Base-by-base conservation (phyloP, 2,329 filamentous ascomycete genomes). In the Knoxdaviesia capensis region DNA sequence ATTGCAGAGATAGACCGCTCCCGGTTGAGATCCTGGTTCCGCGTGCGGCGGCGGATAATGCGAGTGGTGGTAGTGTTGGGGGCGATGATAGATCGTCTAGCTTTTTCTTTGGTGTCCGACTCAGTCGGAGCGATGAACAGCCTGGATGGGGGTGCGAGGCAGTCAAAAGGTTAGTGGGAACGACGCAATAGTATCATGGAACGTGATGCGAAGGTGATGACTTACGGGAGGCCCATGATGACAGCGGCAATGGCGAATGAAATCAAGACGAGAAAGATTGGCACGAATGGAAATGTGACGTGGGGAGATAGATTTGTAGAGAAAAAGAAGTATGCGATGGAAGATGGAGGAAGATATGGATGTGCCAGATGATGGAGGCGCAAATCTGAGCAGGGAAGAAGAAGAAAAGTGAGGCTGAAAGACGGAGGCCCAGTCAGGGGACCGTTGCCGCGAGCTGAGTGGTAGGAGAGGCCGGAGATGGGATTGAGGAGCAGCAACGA, bases 161-260 rank as follows among this genome's bases (percentile, higher is more conserved):
- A 20, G 20, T 20, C n/a, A 20, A 20, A 20, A 20, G 20, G 20
- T 20, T 3, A 20, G 20, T 36, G 11, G 31, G 28, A 36, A 36
- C 34, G 37, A 43, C 43, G 39, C 36, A 39, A 36, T 30, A 39
- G 36, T 29, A 35, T 35, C 9, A 35, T 37, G 38, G 36, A 28
- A 40, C 7, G 20, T n/a, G 20, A 38, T 29, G 41, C 34, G 10
- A 36, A 47, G 43, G 48, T 44, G 46, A 46, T 20, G 45, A 63
- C 63, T 63, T 61, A 66, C 63, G 63, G 63, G 41, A 65, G 63
- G 52, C 63, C 63, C 63, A 66, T 66, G 41, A 38, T 51, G 50
- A 45, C 32, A 35, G 20, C 20, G 20, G 20, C 20, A 20, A 20
- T 20, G 20, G 3, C 2, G 20, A 2, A 20, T 20, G 20, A 20